Conservation (phyloP, 1,284 basidiomycete species). For the Pyrrhoderma noxium region DNA sequence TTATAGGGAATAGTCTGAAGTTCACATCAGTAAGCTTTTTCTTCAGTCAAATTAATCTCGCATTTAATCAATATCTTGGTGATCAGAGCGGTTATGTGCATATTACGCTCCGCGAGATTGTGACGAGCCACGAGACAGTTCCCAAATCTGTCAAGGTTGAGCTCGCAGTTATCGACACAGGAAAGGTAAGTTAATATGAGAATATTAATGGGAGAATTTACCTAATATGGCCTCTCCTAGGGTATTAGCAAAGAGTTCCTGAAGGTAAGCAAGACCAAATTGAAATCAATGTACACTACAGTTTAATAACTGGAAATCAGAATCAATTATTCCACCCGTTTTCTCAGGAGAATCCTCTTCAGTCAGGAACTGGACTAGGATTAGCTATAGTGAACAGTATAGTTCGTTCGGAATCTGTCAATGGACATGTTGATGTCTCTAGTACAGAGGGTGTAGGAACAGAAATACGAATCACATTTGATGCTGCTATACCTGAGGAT, state of each 20-base stretch:
- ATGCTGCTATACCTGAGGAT: constrained; percentile 56
- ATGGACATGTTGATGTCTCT: constrained; percentile 85
- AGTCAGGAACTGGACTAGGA: constrained; percentile 93
- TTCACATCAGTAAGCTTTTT: constrained; percentile 63
- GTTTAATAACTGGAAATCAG: constrained; percentile 32
- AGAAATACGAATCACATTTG: constrained; percentile 85
- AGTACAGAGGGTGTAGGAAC: constrained; percentile 88
- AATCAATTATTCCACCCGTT: constrained; percentile 97
- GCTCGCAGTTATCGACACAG: constrained; percentile 83
- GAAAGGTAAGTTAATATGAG: constrained; percentile 49
- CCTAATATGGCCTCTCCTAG: constrained; percentile 26
- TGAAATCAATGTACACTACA: not conserved
- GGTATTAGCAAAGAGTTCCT: constrained; percentile 86
- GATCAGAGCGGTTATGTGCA: constrained; percentile 79
- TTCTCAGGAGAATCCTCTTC: constrained; percentile 87
- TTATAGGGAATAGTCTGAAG: constrained; percentile 93
- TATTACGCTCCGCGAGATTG: constrained; percentile 74
- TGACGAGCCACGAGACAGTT: constrained; percentile 41
- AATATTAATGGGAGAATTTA: not conserved
- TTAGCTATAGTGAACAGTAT: constrained; percentile 95
- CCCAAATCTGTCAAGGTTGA: constrained; percentile 70
- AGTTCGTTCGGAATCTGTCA: constrained; percentile 77
- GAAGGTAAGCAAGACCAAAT: constrained; percentile 42
- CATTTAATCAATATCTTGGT: constrained; percentile 16
- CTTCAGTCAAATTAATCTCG: constrained; percentile 3